Conservation (phyloP, 371 early-diverging fungal genomes). For the Lichtheimia corymbifera region DNA sequence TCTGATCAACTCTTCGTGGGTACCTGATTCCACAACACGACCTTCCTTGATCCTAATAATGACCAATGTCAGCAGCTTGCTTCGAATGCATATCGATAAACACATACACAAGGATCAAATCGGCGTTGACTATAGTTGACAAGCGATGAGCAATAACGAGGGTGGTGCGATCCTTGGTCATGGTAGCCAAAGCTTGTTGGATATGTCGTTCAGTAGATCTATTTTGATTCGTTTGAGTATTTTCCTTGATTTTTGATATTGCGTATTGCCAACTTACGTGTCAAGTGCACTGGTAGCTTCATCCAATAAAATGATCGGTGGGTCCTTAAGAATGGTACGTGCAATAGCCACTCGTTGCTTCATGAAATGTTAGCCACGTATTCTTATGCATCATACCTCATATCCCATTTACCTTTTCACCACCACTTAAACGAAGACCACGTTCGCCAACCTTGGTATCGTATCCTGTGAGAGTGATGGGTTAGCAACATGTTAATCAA, state of each 20-base stretch:
- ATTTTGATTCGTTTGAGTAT: neutral
- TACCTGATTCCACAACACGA: constrained; percentile 84
- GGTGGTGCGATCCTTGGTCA: constrained; percentile 86
- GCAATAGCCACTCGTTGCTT: constrained; percentile 79
- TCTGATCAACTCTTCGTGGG: constrained; percentile 78
- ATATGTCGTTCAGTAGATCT: constrained; percentile 68
- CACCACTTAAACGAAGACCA: constrained; percentile 87
- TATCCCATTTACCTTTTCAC: constrained; percentile 83
- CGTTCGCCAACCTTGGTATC: constrained; percentile 93
- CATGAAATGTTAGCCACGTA: neutral
- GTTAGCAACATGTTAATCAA: neutral
- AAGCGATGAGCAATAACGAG: constrained; percentile 95
- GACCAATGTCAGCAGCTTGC: too few relatives aligned
- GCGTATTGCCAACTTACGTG: constrained; percentile 19
- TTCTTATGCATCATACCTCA: too few relatives aligned
- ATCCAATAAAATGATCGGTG: constrained; percentile 76
- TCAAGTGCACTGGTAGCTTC: constrained; percentile 76
- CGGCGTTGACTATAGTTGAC: constrained; percentile 80
- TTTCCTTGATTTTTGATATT: neutral
- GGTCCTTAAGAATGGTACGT: constrained; percentile 83
- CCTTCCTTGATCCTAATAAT: constrained; percentile 67
- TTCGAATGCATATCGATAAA: neutral
- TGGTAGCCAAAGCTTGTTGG: constrained; percentile 64
- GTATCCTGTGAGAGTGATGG: constrained; percentile 60
- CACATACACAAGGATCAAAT: constrained; percentile 67